phyloP scores from a whole-genome alignment of 352 stramenopile species.

The Blastocystis hominis region DNA sequence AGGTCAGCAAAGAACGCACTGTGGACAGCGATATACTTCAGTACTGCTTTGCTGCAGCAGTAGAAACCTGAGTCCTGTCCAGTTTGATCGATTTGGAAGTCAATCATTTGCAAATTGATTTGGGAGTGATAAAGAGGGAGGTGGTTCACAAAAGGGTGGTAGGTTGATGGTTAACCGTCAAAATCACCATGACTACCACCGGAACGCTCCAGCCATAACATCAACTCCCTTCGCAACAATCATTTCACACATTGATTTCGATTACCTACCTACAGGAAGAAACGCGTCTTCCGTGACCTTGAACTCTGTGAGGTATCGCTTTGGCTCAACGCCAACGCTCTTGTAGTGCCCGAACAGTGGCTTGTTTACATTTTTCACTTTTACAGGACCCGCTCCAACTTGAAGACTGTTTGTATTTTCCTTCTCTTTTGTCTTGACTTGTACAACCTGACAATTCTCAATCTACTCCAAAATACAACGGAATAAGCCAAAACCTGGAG shows the following conservation, averaged over 20 bases:
- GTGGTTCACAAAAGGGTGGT: too few relatives aligned
- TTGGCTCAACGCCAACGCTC: conserved; percentile 79
- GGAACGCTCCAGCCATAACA: too few relatives aligned
- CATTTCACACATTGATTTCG: too few relatives aligned
- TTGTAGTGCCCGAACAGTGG: conserved; percentile 74
- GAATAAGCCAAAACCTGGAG: conserved; percentile 65
- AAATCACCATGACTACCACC: too few relatives aligned
- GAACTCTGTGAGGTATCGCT: conserved; percentile 87
- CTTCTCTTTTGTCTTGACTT: conserved; percentile 79
- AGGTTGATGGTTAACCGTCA: too few relatives aligned
- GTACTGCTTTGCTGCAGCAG: not conserved
- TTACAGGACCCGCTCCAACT: conserved; percentile 85
- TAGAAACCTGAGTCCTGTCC: conserved; percentile 4
- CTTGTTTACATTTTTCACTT: conserved; percentile 86
- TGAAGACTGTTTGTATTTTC: conserved; percentile 81
- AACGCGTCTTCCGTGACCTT: conserved; percentile 74
- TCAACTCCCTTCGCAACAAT: too few relatives aligned
- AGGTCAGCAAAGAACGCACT: conserved; percentile 62
- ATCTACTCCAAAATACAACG: conserved; percentile 66
- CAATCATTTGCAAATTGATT: too few relatives aligned
- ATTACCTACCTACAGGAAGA: conserved; percentile 56
- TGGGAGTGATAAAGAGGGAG: too few relatives aligned
- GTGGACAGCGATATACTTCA: conserved; percentile 50
- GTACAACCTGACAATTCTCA: conserved; percentile 81
- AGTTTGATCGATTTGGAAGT: too few relatives aligned